Percentiles rank a stretch among this genome's conserved stretches.
Conservation (phyloP, 1,284 basidiomycete genomes). For the Tilletia setariae region DNA sequence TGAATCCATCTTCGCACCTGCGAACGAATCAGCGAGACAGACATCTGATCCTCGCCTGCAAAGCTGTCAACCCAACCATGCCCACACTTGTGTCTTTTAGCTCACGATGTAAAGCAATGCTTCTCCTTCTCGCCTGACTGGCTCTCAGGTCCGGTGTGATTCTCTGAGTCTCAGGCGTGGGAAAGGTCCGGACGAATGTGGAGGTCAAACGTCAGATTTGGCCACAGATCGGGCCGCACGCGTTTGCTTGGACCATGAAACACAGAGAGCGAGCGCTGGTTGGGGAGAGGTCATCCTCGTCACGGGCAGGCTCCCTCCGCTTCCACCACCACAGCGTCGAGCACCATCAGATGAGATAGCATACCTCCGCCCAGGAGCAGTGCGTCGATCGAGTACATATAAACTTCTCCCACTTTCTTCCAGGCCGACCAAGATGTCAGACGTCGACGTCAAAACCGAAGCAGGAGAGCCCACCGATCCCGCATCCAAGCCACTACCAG, state of each 20-base stretch:
- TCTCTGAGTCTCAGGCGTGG: background rate
- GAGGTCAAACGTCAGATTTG: background rate
- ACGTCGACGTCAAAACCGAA: background rate
- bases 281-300: too few species aligned
- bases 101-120: conserved; percentile 12
- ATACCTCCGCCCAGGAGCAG: too few species aligned
- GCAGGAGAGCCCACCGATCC: background rate
- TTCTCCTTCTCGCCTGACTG: background rate
- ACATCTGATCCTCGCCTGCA: background rate
- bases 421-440: background rate
- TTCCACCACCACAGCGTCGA: background rate
- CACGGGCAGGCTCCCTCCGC: too few species aligned
- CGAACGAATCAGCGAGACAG: too few species aligned
- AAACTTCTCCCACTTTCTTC: too few species aligned
- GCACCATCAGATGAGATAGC: background rate
- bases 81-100: too few species aligned
- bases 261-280: background rate
- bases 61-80: too few species aligned
- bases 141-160: background rate
- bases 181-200: background rate
- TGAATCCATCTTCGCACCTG: too few species aligned
- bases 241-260: background rate
- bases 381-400: too few species aligned
- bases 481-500: background rate
- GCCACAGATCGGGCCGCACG: too few species aligned